Evolutionary conservation across 2,329 filamentous ascomycete genomes (phyloP), one percentile per base, ranked within the genome.

Genomic region (Penicillium oxalicum): DNA sequence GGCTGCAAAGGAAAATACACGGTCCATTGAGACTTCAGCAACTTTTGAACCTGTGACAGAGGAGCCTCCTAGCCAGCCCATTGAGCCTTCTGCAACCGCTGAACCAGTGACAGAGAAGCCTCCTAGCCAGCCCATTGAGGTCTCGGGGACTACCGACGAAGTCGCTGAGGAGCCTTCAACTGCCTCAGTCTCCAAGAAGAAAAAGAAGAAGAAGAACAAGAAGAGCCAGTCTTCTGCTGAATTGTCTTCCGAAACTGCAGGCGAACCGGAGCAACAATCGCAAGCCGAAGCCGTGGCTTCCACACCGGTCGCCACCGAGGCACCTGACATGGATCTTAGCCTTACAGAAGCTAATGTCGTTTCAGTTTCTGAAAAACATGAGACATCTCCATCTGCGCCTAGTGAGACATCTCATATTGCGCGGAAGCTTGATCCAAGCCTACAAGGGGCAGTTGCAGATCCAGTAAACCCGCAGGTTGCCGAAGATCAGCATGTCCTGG

Each of bases 201-300:
- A 60, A 42, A 63, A 66, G 44, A 70, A 65, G 51, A 66, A 65
- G 50, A 68, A 68, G 50, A 66, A 66, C 51, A 64, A 67, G 55
- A 66, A 57, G 56, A 56, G 47, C 40, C 46, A 51, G 27, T 32
- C 27, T 13, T 48, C 40, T 40, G 39, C 48, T 29, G 51, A 59
- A 28, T n/a, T 51, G 34, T 35, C 46, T 40, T 45, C 45, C 44
- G 61, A 63, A 8, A 33, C 48, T 33, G 39, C 47, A n/a, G 12
- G 28, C 40, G 35, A n/a, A 11, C 11, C 39, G 12, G 49, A 53
- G 38, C 54, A 61, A 18, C 13, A 49, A 24, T n/a, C 39, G 39
- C 41, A 36, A 1, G 48, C 47, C n/a, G 34, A 39, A 26, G 48
- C 50, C 18, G 33, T 34, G 25, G 8, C 33, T 7, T 51, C 51